phyloP scores from a whole-genome alignment of 495 filamentous ascomycete species.

The Pseudotulostoma volvatum region DNA sequence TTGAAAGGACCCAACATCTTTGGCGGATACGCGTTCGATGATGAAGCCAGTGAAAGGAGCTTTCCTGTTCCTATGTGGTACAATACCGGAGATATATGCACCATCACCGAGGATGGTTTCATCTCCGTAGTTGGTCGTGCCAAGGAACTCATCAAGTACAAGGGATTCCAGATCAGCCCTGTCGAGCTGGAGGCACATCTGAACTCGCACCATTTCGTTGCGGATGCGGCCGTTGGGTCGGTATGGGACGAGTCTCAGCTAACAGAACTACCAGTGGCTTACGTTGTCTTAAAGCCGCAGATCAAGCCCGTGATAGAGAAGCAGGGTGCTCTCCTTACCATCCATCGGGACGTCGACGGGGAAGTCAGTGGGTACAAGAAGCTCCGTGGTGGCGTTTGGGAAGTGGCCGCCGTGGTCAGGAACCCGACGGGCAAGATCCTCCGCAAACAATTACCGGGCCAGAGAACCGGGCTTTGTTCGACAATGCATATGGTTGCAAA shows the following conservation, averaged over 20 bases:
- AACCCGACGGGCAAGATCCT: constrained; percentile 2
- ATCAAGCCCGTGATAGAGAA: background rate
- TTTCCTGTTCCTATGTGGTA: constrained; percentile 31
- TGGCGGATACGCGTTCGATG: constrained; percentile 46
- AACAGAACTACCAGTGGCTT: constrained; percentile 59
- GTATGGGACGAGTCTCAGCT: constrained; percentile 39
- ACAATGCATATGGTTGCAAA: too few species aligned
- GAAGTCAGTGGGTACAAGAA: background rate
- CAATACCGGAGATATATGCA: constrained; percentile 32
- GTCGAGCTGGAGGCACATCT: constrained; percentile 58
- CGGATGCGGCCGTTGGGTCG: constrained; percentile 57
- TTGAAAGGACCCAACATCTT: constrained; percentile 39
- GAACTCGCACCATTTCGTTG: constrained; percentile 39
- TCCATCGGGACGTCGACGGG: background rate
- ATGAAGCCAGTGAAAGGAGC: constrained; percentile 38
- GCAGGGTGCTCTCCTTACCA: background rate
- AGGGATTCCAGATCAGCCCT: constrained; percentile 57
- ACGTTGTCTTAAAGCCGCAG: constrained; percentile 26
- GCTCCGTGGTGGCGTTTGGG: background rate
- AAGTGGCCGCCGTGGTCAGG: background rate
- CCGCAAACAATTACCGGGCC: background rate
- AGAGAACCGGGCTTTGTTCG: background rate
- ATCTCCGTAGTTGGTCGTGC: background rate
- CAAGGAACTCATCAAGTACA: constrained; percentile 44
- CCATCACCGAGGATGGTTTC: background rate